These are phyloP conservation scores for Xylaria acuta DNA, from an alignment of 495 filamentous ascomycete genomes.

Conservation along the genomic window DNA sequence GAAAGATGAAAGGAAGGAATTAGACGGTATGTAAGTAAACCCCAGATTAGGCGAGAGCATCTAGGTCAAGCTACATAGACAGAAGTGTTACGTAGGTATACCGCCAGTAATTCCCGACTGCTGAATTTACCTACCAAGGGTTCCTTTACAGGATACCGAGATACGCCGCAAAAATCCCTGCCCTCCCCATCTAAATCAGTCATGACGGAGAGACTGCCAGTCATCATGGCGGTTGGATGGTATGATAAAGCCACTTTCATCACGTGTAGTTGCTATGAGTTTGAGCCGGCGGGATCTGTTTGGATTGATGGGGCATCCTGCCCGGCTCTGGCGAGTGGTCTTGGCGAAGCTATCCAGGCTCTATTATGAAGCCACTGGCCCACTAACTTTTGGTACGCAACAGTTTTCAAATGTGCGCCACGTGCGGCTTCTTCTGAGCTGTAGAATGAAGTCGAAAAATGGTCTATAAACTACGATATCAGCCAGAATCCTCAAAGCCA, in stretches of 20 bases:
- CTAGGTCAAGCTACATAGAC: too few species aligned
- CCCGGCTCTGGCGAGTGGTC: background rate
- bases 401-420: slow-evolving; percentile 30
- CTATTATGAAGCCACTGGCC: slow-evolving; percentile 42
- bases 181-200: background rate
- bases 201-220: background rate
- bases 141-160: background rate
- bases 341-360: slow-evolving; percentile 36
- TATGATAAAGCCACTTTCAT: background rate
- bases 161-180: background rate
- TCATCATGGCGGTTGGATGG: background rate
- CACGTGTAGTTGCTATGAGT: background rate
- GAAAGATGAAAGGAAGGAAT: background rate
- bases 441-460: background rate
- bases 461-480: background rate
- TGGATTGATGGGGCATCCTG: background rate
- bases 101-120: too few species aligned
- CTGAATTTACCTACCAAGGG: background rate
- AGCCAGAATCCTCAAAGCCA: background rate
- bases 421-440: background rate
- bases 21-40: background rate
- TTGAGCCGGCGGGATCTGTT: background rate
- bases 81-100: too few species aligned
- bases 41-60: background rate
- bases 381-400: slow-evolving; percentile 37